Percentiles rank a stretch among this genome's conserved stretches.
Evolutionary conservation across 305 asterid genomes (phyloP).

Genomic region (Euphrasia arctica): DNA sequence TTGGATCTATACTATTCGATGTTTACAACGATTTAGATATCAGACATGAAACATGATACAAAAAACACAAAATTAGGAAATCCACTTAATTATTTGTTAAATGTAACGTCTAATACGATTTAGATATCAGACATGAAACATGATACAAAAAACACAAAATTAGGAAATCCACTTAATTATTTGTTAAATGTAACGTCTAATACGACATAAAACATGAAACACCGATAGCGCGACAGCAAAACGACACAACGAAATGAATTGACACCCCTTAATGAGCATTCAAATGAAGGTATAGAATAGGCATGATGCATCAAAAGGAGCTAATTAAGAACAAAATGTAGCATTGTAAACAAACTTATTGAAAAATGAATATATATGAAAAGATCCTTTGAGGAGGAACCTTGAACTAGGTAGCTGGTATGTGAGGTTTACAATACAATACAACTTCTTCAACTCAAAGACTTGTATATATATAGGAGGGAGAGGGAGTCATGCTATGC

Average conservation of each 20-base stretch:
- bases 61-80: not conserved
- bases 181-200: too few relatives aligned
- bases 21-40: not conserved
- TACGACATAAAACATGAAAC: too few relatives aligned
- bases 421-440: not conserved
- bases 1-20: not conserved
- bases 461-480: not conserved
- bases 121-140: not conserved
- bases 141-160: not conserved
- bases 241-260: not conserved
- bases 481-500: conserved; percentile 3
- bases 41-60: not conserved
- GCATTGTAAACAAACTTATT: not conserved
- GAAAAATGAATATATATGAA: not conserved
- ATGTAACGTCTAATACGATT: too few relatives aligned
- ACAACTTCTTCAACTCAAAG: conserved; percentile 7
- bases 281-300: not conserved
- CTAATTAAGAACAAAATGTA: not conserved
- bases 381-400: not conserved
- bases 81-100: not conserved
- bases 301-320: not conserved
- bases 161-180: not conserved
- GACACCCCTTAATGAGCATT: not conserved
- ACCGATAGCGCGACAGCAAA: not conserved
- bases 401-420: not conserved